phyloP scores from a whole-genome alignment of 805 yeast genomes.

The Pichia paraexigua region DNA sequence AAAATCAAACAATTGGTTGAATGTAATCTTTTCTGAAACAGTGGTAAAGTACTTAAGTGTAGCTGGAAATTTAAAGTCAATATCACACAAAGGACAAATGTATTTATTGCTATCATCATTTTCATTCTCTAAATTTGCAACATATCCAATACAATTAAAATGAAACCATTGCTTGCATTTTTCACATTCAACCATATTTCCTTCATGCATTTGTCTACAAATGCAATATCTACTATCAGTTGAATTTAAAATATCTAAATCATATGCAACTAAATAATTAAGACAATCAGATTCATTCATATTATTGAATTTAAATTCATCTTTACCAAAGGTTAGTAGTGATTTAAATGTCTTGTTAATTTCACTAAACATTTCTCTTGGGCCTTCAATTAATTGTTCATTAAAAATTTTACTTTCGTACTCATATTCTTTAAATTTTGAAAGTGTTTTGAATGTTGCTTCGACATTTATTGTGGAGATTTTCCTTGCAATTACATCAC shows the following conservation, averaged over 20 bases:
- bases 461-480: constrained; percentile 1
- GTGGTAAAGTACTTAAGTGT: constrained; percentile 12
- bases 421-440: background rate
- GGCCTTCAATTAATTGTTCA: constrained; percentile 3
- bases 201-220: constrained; percentile 51
- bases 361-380: background rate
- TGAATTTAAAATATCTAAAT: constrained; percentile 16
- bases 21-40: background rate
- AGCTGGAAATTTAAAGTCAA: constrained; percentile 15
- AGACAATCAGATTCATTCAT: constrained; percentile 5
- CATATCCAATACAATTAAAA: constrained; percentile 43
- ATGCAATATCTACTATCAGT: constrained; percentile 38
- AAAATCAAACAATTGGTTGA: background rate
- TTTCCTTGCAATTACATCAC: background rate
- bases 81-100: constrained; percentile 50
- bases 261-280: constrained; percentile 3
- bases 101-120: constrained; percentile 27
- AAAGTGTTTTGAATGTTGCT: background rate
- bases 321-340: constrained; percentile 4
- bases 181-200: constrained; percentile 66
- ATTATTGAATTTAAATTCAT: constrained; percentile 6
- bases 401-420: background rate
- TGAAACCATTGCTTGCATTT: constrained; percentile 69
- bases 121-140: constrained; percentile 16
- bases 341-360: constrained; percentile 5